A percentile compares a stretch with the other conserved stretches of the same genome.
phyloP scores from a whole-genome alignment of 768 basidiomycete species.

The Suillus subaureus region DNA sequence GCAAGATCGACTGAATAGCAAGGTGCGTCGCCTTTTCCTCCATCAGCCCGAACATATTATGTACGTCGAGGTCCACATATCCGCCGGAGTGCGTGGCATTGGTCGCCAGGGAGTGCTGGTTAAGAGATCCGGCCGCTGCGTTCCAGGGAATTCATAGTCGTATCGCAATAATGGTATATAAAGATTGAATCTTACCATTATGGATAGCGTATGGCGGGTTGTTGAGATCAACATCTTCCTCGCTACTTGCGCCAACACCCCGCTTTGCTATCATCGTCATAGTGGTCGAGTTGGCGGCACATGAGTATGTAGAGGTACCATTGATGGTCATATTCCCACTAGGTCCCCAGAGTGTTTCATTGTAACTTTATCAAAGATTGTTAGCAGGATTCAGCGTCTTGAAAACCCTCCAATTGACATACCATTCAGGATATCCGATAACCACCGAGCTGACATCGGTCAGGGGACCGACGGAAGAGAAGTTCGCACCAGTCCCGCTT shows the following conservation, averaged over 20 bases:
- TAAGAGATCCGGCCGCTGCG: constrained; percentile 54
- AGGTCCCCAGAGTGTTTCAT: constrained; percentile 60
- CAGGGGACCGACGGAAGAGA: constrained; percentile 60
- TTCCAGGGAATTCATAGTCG: not conserved
- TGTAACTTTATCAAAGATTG: constrained; percentile 48
- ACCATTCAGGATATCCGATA: constrained; percentile 73
- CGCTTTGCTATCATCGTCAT: constrained; percentile 36
- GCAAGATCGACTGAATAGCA: constrained; percentile 53
- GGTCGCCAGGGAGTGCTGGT: constrained; percentile 59
- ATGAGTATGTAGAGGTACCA: constrained; percentile 57
- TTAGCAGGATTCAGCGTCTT: not conserved
- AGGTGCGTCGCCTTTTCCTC: constrained; percentile 67
- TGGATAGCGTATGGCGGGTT: constrained; percentile 69
- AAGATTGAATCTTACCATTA: constrained; percentile 50
- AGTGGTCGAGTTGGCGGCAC: constrained; percentile 19
- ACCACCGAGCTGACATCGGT: constrained; percentile 50
- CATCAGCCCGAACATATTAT: constrained; percentile 74
- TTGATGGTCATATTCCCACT: constrained; percentile 79
- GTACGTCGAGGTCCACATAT: constrained; percentile 62
- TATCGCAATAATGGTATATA: not conserved
- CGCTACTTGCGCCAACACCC: constrained; percentile 51
- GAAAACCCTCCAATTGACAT: constrained; percentile 10
- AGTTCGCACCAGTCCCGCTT: constrained; percentile 53
- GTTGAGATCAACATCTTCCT: constrained; percentile 53
- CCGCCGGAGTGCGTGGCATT: constrained; percentile 73